These are phyloP conservation scores for Lyophyllum shimeji DNA, from an alignment of 768 basidiomycete species.

Conservation along the genomic window DNA sequence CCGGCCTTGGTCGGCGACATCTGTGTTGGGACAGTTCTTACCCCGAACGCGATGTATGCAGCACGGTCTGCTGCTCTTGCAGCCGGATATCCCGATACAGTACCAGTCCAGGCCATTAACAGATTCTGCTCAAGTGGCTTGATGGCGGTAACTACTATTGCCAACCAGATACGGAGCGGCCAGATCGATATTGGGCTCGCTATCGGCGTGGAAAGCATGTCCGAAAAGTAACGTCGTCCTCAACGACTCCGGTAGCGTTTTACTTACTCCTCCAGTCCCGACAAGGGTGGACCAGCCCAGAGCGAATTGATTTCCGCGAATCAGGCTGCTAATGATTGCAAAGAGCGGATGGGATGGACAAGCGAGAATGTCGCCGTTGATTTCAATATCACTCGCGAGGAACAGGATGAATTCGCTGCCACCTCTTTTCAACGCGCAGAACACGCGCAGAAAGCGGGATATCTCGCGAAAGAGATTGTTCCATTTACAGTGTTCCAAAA, in stretches of 20 bases:
- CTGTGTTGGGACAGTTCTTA: slow-evolving; percentile 75
- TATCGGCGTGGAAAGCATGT: slow-evolving; percentile 88
- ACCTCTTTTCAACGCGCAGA: slow-evolving; percentile 79
- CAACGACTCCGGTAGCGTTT: not conserved
- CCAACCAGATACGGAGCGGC: slow-evolving; percentile 74
- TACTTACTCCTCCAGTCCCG: slow-evolving; percentile 44
- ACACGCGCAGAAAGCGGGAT: slow-evolving; percentile 64
- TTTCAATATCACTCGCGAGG: slow-evolving; percentile 67
- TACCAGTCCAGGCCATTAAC: slow-evolving; percentile 74
- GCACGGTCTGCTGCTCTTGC: slow-evolving; percentile 75
- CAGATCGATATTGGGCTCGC: slow-evolving; percentile 82
- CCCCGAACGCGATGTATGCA: slow-evolving; percentile 63
- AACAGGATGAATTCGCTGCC: slow-evolving; percentile 76
- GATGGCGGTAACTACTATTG: slow-evolving; percentile 78
- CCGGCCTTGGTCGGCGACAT: slow-evolving; percentile 72
- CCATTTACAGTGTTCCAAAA: slow-evolving; percentile 69
- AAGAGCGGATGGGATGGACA: slow-evolving; percentile 86
- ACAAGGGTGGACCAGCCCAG: slow-evolving; percentile 57
- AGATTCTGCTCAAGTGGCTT: slow-evolving; percentile 84
- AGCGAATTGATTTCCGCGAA: slow-evolving; percentile 62
- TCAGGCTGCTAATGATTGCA: slow-evolving; percentile 57
- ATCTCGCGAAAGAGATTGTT: slow-evolving; percentile 69
- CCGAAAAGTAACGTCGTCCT: slow-evolving; percentile 52
- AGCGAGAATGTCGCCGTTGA: slow-evolving; percentile 83
- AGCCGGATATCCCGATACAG: slow-evolving; percentile 78